A percentile compares a stretch with the other conserved stretches of the same genome.
Conservation (phyloP, 2,329 filamentous ascomycete species). For the Arthroderma uncinatum region DNA sequence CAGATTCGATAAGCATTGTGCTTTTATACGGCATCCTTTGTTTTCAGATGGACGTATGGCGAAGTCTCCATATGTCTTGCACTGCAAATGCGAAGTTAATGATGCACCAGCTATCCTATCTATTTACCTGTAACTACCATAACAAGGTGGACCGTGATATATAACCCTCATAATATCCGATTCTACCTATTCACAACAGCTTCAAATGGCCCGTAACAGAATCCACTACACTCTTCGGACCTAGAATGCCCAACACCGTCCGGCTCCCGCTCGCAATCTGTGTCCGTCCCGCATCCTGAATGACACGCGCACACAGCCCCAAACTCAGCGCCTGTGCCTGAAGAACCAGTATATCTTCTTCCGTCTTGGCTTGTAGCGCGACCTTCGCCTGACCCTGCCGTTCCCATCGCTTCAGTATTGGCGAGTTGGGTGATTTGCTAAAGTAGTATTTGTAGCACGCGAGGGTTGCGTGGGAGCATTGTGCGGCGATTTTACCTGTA, state of each 20-base stretch:
- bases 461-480: conserved; percentile 90
- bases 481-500: conserved; percentile 88
- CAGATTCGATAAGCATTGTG: conserved; percentile 1
- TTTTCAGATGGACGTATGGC: too few relatives aligned
- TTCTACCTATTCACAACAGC: conserved; percentile 49
- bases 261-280: conserved; percentile 90
- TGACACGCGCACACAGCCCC: conserved; percentile 77
- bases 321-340: conserved; percentile 71
- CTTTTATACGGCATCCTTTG: too few relatives aligned
- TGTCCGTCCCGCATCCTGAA: conserved; percentile 90
- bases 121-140: too few relatives aligned
- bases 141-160: too few relatives aligned
- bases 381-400: conserved; percentile 80
- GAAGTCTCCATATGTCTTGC: too few relatives aligned
- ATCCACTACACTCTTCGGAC: conserved; percentile 74
- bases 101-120: too few relatives aligned
- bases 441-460: conserved; percentile 87
- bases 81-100: too few relatives aligned
- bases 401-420: conserved; percentile 76
- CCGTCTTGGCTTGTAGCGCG: conserved; percentile 74
- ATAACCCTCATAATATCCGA: neutral
- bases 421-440: conserved; percentile 41
- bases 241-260: conserved; percentile 77
- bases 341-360: conserved; percentile 65
- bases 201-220: conserved; percentile 75